phyloP scores from a whole-genome alignment of 148 eudicot genomes.

The Rhododendron williamsianum region DNA sequence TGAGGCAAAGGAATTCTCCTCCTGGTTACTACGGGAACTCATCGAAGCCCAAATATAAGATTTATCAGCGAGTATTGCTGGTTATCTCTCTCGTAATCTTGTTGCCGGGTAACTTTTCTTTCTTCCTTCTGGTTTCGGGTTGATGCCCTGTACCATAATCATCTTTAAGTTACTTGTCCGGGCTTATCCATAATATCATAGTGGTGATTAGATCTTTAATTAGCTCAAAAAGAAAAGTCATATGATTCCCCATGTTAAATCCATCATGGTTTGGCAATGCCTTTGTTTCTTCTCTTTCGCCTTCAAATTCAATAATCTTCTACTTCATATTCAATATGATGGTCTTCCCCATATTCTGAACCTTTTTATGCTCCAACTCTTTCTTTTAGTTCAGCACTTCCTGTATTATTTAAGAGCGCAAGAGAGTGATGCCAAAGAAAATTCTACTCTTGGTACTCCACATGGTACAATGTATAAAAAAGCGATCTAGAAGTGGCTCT shows the following conservation, averaged over 20 bases:
- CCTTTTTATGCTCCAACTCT: neutral
- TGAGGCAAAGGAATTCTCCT: slow-evolving; percentile 41
- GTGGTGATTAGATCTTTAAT: neutral
- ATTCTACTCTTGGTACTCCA: neutral
- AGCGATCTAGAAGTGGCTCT: neutral
- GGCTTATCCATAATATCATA: neutral
- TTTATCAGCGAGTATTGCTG: slow-evolving; percentile 52
- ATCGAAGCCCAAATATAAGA: slow-evolving; percentile 55
- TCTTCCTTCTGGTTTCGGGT: neutral
- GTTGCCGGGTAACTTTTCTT: slow-evolving; percentile 48
- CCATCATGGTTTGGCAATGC: neutral
- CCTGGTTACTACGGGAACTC: slow-evolving; percentile 19
- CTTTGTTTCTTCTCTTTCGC: neutral
- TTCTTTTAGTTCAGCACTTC: neutral
- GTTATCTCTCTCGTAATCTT: slow-evolving; percentile 34
- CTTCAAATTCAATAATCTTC: neutral
- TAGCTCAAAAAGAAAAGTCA: neutral
- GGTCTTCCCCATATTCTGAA: neutral
- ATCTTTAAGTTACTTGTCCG: neutral
- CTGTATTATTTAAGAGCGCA: neutral
- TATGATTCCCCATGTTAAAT: neutral
- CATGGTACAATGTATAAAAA: neutral
- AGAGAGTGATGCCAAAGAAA: neutral
- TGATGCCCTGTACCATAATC: neutral
- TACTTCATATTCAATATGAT: neutral